Base-by-base conservation (phyloP, 345 rosid genomes). In the Heritiera fomes region DNA sequence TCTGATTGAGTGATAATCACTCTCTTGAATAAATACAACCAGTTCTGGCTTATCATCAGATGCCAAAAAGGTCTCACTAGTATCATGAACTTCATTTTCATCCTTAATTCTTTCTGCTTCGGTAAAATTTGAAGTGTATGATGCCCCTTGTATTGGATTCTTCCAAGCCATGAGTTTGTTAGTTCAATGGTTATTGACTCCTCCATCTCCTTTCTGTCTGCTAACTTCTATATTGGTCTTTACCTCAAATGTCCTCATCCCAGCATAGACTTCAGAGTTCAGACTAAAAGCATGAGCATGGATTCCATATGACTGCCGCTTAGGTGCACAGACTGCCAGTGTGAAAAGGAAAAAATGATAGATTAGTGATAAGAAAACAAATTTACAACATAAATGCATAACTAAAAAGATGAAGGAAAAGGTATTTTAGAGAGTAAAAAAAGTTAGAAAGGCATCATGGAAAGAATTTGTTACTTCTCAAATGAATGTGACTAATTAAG, bases 21-120 rank as follows among this genome's bases (percentile, higher is more conserved):
- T 61, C 66, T 82, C 83, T 49, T 81, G 80, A 41, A 85, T 40
- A 70, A 85, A 85, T 6, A 81, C 65, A 60, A 82, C 84, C 79
- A 83, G 71, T 69, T 85, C 85, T 4, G 88, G 88, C 32, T 17
- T 70, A 53, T 60, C 53, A 53, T 60, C 53, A 2, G 66, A 23
- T 10, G 80, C 78, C 53, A 71, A 14, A 18, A 34, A n/a, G 52
- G 55, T 63, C 49, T 70, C 61, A 15, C 75, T 41, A 40, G 60
- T 47, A 53, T 73, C 43, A 28, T 56, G 45, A 14, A 59, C 15
- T 38, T 69, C 45, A 55, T 20, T 73, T 67, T 63, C 62, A 63
- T 71, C 75, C 18, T 47, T 28, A 28, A 38, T n/a, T 73, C 66
- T 69, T 75, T 75, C 80, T 28, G 28, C 32, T 78, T 80, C 77